phyloP scores from a whole-genome alignment of 441 rosid species.

The Arabidopsis lyrata region DNA sequence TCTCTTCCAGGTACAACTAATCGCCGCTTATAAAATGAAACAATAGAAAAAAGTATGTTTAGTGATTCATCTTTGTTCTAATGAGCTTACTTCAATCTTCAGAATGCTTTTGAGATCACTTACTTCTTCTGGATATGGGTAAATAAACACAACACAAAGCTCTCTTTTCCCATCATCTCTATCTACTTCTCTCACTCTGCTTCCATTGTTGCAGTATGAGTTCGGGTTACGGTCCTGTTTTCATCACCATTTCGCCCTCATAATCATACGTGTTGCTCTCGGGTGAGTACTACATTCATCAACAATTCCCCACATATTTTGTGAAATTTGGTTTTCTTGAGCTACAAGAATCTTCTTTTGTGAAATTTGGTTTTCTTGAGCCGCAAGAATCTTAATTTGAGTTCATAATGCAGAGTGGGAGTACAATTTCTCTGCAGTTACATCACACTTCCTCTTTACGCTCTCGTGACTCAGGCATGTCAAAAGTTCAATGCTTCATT shows the following conservation, averaged over 20 bases:
- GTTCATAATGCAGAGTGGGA: slow-evolving; percentile 57
- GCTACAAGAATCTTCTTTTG: slow-evolving; percentile 1
- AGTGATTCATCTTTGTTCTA: slow-evolving; percentile 8
- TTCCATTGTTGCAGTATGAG: slow-evolving; percentile 71
- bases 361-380: slow-evolving; percentile 12
- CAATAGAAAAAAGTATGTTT: background rate
- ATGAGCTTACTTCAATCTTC: slow-evolving; percentile 43
- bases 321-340: slow-evolving; percentile 4
- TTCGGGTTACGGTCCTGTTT: slow-evolving; percentile 87
- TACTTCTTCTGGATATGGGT: slow-evolving; percentile 98
- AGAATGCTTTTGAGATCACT: slow-evolving; percentile 98
- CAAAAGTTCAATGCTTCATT: slow-evolving; percentile 1
- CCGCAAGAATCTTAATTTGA: slow-evolving; percentile 8
- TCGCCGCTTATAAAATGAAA: background rate
- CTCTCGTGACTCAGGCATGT: slow-evolving; percentile 95
- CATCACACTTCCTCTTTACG: slow-evolving; percentile 95
- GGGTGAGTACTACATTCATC: slow-evolving; percentile 60
- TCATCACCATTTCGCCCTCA: slow-evolving; percentile 60
- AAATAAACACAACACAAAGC: slow-evolving; percentile 31
- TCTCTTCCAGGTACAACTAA: slow-evolving; percentile 73
- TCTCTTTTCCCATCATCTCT: slow-evolving; percentile 11
- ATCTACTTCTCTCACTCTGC: slow-evolving; percentile 10
- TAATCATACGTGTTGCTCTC: slow-evolving; percentile 55
- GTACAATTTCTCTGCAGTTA: slow-evolving; percentile 90
- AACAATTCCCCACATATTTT: background rate